Conservation (phyloP, 2,329 filamentous ascomycete species). For the Phoma sp. region DNA sequence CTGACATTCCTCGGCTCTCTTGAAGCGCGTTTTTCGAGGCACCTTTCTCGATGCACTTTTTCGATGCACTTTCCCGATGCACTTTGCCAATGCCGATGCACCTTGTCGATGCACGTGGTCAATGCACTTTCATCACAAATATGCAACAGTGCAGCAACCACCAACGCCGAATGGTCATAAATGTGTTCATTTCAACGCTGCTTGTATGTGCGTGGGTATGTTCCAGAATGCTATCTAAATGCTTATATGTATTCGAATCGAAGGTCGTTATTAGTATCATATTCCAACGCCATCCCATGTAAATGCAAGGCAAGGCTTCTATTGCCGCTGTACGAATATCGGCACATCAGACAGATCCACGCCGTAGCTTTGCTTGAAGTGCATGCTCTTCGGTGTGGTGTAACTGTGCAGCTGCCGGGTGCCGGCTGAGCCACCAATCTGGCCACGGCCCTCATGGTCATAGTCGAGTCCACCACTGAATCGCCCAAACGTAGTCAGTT, state of each 20-base stretch:
- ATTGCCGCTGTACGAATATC: conserved; percentile 31
- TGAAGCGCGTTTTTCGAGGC: neutral
- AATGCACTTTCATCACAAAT: neutral
- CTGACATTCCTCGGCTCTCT: neutral
- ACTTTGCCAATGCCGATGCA: no score
- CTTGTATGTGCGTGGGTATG: neutral
- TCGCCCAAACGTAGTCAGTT: conserved; percentile 31
- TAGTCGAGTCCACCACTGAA: conserved; percentile 47
- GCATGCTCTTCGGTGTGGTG: conserved; percentile 40
- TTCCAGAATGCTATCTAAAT: conserved; percentile 4
- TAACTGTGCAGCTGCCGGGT: conserved; percentile 41
- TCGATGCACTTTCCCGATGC: neutral
- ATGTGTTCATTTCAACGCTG: conserved; percentile 1
- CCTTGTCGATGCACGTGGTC: neutral
- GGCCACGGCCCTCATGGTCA: conserved; percentile 43
- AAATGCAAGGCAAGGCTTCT: neutral
- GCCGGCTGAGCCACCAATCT: conserved; percentile 46
- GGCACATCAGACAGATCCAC: conserved; percentile 45
- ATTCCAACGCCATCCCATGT: conserved; percentile 3
- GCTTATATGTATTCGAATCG: conserved; percentile 1
- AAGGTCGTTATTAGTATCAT: conserved; percentile 10
- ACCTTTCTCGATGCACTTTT: neutral
- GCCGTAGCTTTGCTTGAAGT: conserved; percentile 37
- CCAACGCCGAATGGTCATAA: neutral
- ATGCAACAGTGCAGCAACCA: neutral